Conservation (phyloP, 2,329 filamentous ascomycete species). For the Didymella exigua region DNA sequence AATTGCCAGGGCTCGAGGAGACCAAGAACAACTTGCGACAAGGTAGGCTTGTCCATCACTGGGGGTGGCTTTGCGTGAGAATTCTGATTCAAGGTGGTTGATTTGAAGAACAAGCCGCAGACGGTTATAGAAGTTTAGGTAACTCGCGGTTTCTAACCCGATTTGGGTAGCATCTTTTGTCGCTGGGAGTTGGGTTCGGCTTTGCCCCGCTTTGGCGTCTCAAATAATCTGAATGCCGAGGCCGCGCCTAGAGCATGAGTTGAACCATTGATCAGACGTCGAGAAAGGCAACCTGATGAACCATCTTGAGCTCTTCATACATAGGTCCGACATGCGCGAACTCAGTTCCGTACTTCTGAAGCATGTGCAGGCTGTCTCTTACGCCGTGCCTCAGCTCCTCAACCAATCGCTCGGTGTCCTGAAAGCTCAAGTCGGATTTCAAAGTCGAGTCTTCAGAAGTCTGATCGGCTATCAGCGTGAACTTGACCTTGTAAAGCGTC, state of each 20-base stretch:
- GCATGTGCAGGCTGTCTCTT: conserved; percentile 7
- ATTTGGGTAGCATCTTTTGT: not conserved
- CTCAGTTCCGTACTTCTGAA: not conserved
- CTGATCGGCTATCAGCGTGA: not conserved
- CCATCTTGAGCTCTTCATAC: conserved; percentile 9
- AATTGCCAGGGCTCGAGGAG: conserved; percentile 23
- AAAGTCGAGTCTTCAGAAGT: not conserved
- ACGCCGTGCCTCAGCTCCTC: conserved; percentile 12
- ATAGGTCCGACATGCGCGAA: conserved; percentile 7
- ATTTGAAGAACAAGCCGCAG: not conserved
- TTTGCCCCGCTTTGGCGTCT: conserved; percentile 2
- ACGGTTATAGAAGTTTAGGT: not conserved
- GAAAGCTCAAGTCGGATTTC: not conserved
- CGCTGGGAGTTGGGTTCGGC: not conserved
- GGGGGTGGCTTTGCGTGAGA: not conserved
- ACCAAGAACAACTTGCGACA: not conserved
- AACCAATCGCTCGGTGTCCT: conserved; percentile 7
- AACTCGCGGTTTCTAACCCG: not conserved
- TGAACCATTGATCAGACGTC: not conserved
- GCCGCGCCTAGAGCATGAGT: not conserved
- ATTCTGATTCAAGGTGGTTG: not conserved
- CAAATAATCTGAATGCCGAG: not conserved
- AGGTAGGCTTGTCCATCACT: not conserved
- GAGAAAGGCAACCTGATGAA: conserved; percentile 8
- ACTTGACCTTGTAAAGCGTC: conserved; percentile 9